Base-by-base conservation (phyloP, 73 alveolate species). In the Paramecium biaurelia region DNA sequence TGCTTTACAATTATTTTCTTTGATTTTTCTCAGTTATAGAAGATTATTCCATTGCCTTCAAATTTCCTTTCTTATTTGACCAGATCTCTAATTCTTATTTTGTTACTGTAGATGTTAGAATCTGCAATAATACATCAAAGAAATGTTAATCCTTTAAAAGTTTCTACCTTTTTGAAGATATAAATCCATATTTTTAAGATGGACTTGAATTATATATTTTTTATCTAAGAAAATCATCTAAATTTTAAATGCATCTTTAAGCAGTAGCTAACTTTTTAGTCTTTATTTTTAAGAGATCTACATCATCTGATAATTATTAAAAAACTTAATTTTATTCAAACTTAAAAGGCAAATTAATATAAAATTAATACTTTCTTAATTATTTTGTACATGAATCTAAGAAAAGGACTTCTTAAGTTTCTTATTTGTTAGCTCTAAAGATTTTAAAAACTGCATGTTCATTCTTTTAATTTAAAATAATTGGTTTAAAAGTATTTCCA, bases 371-470 rank as follows among this genome's bases (percentile, higher is more conserved):
- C 37, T 79, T 79, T 41, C 47, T 43, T 12, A 79, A 42, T 43
- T 41, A 43, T 47, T 47, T 79, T 43, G 72, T 30, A 42, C 76
- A 79, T 21, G 90, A 79, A 79, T 79, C 90, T 34, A 79, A 45
- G 23, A 79, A 79, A 2, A 79, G 24, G 4, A 79, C 49, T 79
- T 79, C 90, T 14, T 47, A 47, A n/a, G 90, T 79, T 20, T 38
- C 90, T 37, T 34, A 10, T 18, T 26, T 47, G 23, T 45, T 79
- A n/a, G 90, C 90, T 47, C 56, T 79, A 12, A 79, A 79, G 7
- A 79, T 14, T 45, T 79, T 79, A 79, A 79, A 79, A 14, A 79
- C 90, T 26, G 90, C 90, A 79, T 79, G 70, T 45, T 79, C 90
- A 42, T 79, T 79, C 30, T 79, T 79, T 42, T 79, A 21, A 43